Percentiles rank a stretch among this genome's conserved stretches.
Conservation (phyloP, 2,329 filamentous ascomycete genomes). For the Raffaelea deltoideospora region DNA sequence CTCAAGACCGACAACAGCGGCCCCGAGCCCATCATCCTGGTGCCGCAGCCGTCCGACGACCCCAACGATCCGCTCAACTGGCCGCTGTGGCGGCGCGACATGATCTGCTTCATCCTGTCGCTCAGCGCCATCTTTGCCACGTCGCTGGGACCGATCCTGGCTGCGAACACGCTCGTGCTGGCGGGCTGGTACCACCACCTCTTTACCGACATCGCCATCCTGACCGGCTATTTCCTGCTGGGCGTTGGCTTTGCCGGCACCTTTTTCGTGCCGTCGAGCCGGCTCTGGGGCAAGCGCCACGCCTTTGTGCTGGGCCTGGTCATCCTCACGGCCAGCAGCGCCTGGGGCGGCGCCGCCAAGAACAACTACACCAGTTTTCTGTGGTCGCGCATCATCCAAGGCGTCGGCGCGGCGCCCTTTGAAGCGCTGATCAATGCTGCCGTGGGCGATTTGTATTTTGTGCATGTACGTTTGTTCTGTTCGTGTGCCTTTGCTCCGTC, state of each 20-base stretch:
- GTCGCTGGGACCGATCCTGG: conserved; percentile 71
- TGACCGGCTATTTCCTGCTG: conserved; percentile 78
- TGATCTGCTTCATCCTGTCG: conserved; percentile 66
- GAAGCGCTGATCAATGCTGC: conserved; percentile 80
- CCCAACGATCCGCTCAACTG: conserved; percentile 79
- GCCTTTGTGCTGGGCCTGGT: conserved; percentile 65
- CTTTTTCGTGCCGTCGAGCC: conserved; percentile 72
- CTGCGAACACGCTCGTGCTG: conserved; percentile 72
- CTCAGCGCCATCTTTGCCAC: conserved; percentile 71
- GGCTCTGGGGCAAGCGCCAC: conserved; percentile 88
- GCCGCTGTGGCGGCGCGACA: conserved; percentile 73
- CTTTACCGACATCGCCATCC: conserved; percentile 63
- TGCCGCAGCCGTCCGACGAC: conserved; percentile 78
- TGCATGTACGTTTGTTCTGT: conserved; percentile 34
- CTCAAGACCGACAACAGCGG: conserved; percentile 63
- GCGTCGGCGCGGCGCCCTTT: conserved; percentile 73
- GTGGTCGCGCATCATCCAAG: conserved; percentile 71
- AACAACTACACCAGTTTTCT: conserved; percentile 57
- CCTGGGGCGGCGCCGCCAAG: conserved; percentile 60
- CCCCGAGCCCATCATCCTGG: conserved; percentile 55
- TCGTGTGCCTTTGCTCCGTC: not conserved
- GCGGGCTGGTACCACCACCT: conserved; percentile 46
- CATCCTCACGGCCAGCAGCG: conserved; percentile 57
- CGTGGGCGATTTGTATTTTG: conserved; percentile 81
- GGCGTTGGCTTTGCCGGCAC: conserved; percentile 70